Percentiles rank a stretch among this genome's conserved stretches.
Conservation (phyloP, 208 protist species). For the Leptomonas pyrrhocoris region DNA sequence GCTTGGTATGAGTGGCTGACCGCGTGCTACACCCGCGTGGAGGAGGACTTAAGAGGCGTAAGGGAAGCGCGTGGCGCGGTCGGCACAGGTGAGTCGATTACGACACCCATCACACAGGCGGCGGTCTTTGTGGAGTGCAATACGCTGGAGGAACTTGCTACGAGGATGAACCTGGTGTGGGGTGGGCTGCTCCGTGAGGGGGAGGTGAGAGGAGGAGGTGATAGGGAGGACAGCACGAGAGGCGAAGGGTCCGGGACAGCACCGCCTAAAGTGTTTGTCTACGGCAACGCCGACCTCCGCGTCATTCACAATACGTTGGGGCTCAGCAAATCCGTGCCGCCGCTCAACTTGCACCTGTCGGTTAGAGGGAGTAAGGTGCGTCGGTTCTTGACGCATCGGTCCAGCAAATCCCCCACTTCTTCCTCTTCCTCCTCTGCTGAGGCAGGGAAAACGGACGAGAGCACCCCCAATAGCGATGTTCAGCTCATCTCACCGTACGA, state of each 20-base stretch:
- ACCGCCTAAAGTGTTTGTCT: constrained; percentile 54
- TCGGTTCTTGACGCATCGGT: background rate
- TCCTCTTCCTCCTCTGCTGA: background rate
- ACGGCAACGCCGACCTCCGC: constrained; percentile 53
- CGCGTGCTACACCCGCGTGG: constrained; percentile 33
- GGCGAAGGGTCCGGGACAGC: background rate
- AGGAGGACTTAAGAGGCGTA: constrained; percentile 41
- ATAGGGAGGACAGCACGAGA: no score
- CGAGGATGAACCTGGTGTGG: constrained; percentile 37
- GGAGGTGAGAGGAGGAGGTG: background rate
- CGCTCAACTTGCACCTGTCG: background rate
- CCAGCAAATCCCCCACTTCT: background rate
- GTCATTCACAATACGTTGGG: constrained; percentile 57
- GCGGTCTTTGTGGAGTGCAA: constrained; percentile 28
- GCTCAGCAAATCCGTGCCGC: constrained; percentile 11
- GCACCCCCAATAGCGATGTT: background rate
- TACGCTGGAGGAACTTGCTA: constrained; percentile 45
- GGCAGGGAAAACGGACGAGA: background rate
- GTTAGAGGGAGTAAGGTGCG: background rate
- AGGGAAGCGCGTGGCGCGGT: constrained; percentile 23
- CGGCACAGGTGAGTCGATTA: background rate
- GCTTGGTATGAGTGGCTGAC: constrained; percentile 56
- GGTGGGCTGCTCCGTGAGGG: constrained; percentile 15
- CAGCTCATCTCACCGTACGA: constrained; percentile 46
- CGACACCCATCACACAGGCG: background rate